These are phyloP conservation scores for Trametes meyenii DNA, from an alignment of 768 basidiomycete species.

Conservation along the genomic window DNA sequence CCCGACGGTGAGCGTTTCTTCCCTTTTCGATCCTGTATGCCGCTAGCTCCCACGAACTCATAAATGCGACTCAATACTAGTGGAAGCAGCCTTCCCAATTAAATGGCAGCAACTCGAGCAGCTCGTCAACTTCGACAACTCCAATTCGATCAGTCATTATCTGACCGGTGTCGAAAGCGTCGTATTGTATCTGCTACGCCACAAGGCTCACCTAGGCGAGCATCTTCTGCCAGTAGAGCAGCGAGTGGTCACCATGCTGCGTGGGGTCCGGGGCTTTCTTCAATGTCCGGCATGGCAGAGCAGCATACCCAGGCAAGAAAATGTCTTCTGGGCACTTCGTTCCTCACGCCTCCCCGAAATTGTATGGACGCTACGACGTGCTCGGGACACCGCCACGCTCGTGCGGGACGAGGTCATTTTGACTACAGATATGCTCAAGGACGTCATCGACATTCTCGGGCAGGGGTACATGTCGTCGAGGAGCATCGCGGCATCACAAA, in stretches of 20 bases:
- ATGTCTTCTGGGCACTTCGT: slow-evolving; percentile 7
- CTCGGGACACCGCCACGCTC: neutral
- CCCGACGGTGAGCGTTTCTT: neutral
- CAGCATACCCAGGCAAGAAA: neutral
- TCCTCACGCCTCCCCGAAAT: slow-evolving; percentile 8
- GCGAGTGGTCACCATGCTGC: neutral
- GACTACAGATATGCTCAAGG: neutral
- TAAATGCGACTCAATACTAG: neutral
- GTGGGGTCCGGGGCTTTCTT: neutral
- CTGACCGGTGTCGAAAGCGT: slow-evolving; percentile 5
- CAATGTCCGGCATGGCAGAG: neutral
- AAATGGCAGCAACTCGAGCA: neutral
- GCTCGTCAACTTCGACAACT: slow-evolving; percentile 10
- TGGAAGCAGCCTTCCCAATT: slow-evolving; percentile 4
- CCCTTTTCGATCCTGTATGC: neutral
- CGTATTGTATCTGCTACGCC: slow-evolving; percentile 11
- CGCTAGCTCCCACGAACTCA: neutral
- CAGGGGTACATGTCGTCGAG: neutral
- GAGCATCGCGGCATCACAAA: too few species aligned
- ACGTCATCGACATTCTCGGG: neutral
- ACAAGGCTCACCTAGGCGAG: neutral
- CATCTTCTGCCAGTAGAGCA: neutral
- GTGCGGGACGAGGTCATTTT: neutral
- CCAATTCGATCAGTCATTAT: slow-evolving; percentile 7
- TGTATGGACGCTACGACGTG: neutral